A percentile compares a stretch with the other conserved stretches of the same genome.
phyloP scores from a whole-genome alignment of 176 grass and related monocot species.

The Rhynchospora tenuis region DNA sequence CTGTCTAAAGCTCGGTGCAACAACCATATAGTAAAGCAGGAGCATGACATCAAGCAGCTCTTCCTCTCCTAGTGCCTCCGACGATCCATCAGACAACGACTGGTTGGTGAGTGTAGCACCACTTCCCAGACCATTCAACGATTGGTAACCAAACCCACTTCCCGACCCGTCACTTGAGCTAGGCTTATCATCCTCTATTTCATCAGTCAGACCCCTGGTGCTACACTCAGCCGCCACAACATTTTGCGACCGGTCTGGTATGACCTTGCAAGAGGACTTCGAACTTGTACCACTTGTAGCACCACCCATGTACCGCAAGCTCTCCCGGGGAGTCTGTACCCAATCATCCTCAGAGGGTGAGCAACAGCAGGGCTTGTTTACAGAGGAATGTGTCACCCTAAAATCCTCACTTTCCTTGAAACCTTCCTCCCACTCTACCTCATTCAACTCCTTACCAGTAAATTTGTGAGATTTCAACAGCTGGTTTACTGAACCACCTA shows the following conservation, averaged over 20 bases:
- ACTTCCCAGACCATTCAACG: constrained; percentile 42
- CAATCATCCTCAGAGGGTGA: constrained; percentile 41
- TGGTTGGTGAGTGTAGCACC: constrained; percentile 23
- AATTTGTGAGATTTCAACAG: constrained; percentile 43
- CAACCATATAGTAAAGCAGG: constrained; percentile 72
- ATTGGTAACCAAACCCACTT: constrained; percentile 51
- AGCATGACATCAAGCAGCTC: constrained; percentile 79
- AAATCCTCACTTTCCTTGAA: constrained; percentile 56
- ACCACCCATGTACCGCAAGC: constrained; percentile 31
- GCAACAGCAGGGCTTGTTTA: constrained; percentile 70
- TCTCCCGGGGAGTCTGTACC: constrained; percentile 43
- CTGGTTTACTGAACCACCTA: constrained; percentile 54
- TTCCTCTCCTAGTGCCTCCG: constrained; percentile 58
- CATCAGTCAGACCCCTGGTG: constrained; percentile 54
- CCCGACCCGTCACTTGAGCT: constrained; percentile 52
- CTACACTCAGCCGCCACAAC: constrained; percentile 55
- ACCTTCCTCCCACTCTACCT: constrained; percentile 75
- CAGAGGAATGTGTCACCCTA: constrained; percentile 58
- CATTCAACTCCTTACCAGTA: constrained; percentile 34
- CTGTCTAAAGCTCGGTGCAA: constrained; percentile 77
- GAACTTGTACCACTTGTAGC: constrained; percentile 40
- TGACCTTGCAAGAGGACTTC: constrained; percentile 46
- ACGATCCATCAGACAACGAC: constrained; percentile 20
- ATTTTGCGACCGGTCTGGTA: constrained; percentile 41
- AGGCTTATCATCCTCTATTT: constrained; percentile 51